Evolutionary conservation across 352 stramenopile species (phyloP).

Genomic region (Aphanomyces astaci): DNA sequence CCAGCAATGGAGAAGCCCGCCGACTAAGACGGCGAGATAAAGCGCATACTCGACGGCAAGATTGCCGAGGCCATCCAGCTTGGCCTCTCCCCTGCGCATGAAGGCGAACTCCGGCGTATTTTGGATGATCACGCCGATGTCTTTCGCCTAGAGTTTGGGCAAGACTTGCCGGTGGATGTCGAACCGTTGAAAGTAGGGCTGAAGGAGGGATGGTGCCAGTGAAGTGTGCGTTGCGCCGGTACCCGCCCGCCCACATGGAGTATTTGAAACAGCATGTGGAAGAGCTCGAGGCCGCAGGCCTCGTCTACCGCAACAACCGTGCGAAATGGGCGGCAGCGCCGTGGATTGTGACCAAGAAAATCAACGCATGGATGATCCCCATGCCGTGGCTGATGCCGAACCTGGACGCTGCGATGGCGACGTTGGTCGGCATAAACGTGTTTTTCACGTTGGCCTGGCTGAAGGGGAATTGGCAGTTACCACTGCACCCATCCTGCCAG

Average conservation of each 20-base stretch:
- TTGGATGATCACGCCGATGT: background rate
- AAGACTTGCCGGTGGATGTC: slow-evolving; percentile 21
- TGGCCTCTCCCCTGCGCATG: background rate
- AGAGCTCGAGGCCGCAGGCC: slow-evolving; percentile 18
- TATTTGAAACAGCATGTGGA: slow-evolving; percentile 23
- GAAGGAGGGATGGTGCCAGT: slow-evolving; percentile 19
- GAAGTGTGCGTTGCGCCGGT: slow-evolving; percentile 16
- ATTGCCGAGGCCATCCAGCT: background rate
- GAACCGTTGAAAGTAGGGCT: slow-evolving; percentile 24
- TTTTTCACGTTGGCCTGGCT: slow-evolving; percentile 30
- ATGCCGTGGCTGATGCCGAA: slow-evolving; percentile 30
- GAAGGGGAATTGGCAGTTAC: slow-evolving; percentile 28
- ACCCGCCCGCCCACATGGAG: slow-evolving; percentile 21
- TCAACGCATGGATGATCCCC: slow-evolving; percentile 22
- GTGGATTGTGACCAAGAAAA: slow-evolving; percentile 26
- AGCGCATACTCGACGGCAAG: slow-evolving; percentile 10
- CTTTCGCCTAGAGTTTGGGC: slow-evolving; percentile 18
- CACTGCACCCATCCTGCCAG: slow-evolving; percentile 24
- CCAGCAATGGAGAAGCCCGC: slow-evolving; percentile 7
- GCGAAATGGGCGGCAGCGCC: slow-evolving; percentile 21
- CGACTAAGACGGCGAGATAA: slow-evolving; percentile 9
- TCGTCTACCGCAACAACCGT: slow-evolving; percentile 21
- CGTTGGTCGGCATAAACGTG: slow-evolving; percentile 19
- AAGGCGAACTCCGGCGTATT: background rate
- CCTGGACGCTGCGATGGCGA: slow-evolving; percentile 21